Conservation (phyloP, 2,329 filamentous ascomycete species). For the Fusarium sp. region DNA sequence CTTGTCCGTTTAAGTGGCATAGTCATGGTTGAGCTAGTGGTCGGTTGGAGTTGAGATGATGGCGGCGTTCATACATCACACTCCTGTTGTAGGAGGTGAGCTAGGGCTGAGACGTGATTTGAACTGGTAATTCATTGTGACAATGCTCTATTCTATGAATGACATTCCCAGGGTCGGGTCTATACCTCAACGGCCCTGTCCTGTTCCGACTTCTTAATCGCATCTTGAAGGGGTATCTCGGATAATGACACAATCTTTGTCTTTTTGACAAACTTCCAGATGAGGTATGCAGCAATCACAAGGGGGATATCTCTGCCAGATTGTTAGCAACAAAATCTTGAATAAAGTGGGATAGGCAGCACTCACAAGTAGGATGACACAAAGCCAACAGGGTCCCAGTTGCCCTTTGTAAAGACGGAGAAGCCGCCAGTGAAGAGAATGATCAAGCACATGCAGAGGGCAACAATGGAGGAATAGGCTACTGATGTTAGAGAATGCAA, state of each 20-base stretch:
- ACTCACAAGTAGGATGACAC: slow-evolving; percentile 73
- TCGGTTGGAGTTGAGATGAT: neutral
- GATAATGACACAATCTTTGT: slow-evolving; percentile 66
- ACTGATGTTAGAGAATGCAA: neutral
- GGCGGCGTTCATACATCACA: no score
- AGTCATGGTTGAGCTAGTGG: neutral
- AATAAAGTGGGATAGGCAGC: rapidly evolving
- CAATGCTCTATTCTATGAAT: neutral
- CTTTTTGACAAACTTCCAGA: slow-evolving; percentile 75
- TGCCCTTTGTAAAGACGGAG: slow-evolving; percentile 68
- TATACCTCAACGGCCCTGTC: slow-evolving; percentile 14
- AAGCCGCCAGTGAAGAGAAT: slow-evolving; percentile 80
- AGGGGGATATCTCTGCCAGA: slow-evolving; percentile 67
- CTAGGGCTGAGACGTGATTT: neutral
- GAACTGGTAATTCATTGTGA: neutral
- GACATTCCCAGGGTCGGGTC: neutral
- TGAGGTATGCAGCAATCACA: slow-evolving; percentile 65
- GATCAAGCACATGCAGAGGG: slow-evolving; percentile 70
- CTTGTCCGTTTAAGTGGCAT: neutral
- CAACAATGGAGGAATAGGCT: slow-evolving; percentile 71
- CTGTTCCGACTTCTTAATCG: slow-evolving; percentile 50
- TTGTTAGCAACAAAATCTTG: slow-evolving; percentile 17
- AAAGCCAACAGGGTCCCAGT: slow-evolving; percentile 68
- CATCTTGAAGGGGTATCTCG: slow-evolving; percentile 64
- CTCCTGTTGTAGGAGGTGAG: neutral